Evolutionary conservation across 306 rosid genomes (phyloP).

Genomic region (Dalbergia cultrata): DNA sequence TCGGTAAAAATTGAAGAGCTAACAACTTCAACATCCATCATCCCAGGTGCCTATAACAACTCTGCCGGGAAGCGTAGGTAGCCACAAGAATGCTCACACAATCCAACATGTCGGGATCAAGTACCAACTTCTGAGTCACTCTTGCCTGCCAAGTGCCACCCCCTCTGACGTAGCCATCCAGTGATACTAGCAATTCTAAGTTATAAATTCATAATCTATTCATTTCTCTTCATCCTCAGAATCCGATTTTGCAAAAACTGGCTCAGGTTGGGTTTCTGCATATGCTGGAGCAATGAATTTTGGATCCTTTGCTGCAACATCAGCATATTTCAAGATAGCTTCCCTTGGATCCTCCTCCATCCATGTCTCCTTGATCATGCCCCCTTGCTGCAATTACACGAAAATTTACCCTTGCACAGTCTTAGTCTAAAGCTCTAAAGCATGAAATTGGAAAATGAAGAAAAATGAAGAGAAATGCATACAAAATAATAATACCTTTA

Average conservation of each 20-base stretch:
- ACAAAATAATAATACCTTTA: constrained; percentile 64
- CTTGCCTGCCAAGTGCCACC: not conserved
- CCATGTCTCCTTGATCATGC: constrained; percentile 98
- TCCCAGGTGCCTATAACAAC: not conserved
- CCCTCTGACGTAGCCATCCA: constrained; percentile 3
- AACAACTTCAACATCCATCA: constrained; percentile 15
- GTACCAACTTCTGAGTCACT: constrained; percentile 19
- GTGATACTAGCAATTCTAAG: constrained; percentile 17
- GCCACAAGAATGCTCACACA: constrained; percentile 15
- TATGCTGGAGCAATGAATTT: constrained; percentile 98
- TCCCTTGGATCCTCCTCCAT: constrained; percentile 99
- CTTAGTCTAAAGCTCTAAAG: not conserved
- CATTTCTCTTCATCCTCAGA: constrained; percentile 95
- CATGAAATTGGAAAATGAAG: not conserved
- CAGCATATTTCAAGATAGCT: constrained; percentile 95
- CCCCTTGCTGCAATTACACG: constrained; percentile 81
- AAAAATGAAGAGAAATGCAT: not conserved
- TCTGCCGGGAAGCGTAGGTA: not conserved
- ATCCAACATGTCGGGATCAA: not conserved
- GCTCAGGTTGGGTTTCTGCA: constrained; percentile 90
- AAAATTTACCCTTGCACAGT: constrained; percentile 39
- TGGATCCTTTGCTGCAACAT: constrained; percentile 86
- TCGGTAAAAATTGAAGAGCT: not conserved
- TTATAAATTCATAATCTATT: constrained; percentile 34
- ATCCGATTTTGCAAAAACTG: constrained; percentile 87